Conservation (phyloP, 805 yeast species). For the Kodamaea nitidulidarum region DNA sequence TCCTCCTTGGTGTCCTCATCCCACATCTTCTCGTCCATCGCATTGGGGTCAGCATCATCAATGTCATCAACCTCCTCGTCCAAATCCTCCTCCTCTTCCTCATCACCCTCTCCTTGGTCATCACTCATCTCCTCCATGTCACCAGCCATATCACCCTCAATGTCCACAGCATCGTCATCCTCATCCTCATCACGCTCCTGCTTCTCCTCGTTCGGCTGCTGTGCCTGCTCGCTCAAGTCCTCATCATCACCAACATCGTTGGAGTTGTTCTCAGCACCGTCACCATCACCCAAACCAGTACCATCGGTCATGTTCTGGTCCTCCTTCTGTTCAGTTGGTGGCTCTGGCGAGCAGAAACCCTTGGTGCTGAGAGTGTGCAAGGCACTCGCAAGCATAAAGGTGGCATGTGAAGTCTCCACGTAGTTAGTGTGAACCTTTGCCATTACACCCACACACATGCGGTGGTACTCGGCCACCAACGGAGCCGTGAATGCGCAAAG, state of each 20-base stretch:
- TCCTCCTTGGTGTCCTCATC: constrained; percentile 80
- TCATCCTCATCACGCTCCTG: constrained; percentile 55
- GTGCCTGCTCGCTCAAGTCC: constrained; percentile 76
- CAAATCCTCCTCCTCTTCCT: constrained; percentile 51
- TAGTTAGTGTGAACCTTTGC: constrained; percentile 47
- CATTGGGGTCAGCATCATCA: constrained; percentile 89
- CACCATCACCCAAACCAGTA: constrained; percentile 90
- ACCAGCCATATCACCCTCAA: constrained; percentile 98
- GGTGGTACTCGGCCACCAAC: constrained; percentile 54
- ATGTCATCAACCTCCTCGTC: constrained; percentile 89
- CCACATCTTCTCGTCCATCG: constrained; percentile 97
- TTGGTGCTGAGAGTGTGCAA: constrained; percentile 61
- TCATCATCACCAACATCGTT: constrained; percentile 90
- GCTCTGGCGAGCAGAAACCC: constrained; percentile 92
- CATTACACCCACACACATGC: constrained; percentile 43
- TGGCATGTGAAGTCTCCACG: constrained; percentile 52
- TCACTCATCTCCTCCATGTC: constrained; percentile 75
- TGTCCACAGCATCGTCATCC: constrained; percentile 85
- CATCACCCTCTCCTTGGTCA: constrained; percentile 53
- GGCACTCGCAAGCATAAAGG: constrained; percentile 52
- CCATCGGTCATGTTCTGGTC: constrained; percentile 71
- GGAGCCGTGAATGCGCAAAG: constrained; percentile 58
- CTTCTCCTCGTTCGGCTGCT: constrained; percentile 68
- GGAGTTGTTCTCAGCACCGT: constrained; percentile 75
- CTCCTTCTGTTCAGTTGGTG: constrained; percentile 60